phyloP scores from a whole-genome alignment of 768 basidiomycete genomes.

The Hericium coralloides region DNA sequence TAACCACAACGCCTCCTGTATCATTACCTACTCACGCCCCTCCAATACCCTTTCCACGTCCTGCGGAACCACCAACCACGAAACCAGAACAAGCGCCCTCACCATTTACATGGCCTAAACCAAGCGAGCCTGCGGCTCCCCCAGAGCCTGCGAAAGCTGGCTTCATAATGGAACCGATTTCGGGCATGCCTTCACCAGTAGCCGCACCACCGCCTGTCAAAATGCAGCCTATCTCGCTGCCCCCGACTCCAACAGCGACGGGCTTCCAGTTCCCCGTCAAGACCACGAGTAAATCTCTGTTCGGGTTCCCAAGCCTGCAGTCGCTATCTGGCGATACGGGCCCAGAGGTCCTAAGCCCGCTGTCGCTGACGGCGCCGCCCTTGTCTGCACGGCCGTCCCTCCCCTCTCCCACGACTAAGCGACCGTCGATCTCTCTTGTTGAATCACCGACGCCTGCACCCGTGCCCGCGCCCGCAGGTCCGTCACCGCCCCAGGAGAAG shows the following conservation, averaged over 20 bases:
- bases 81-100: no score
- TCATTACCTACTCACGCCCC: constrained; percentile 1
- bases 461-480: not conserved
- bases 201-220: constrained; percentile 17
- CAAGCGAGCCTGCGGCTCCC: not conserved
- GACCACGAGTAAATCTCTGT: constrained; percentile 15
- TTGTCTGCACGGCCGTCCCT: constrained; percentile 6
- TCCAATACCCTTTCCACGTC: not conserved
- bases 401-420: constrained; percentile 4
- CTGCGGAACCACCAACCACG: not conserved
- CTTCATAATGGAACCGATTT: not conserved
- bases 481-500: not conserved
- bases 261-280: constrained; percentile 17
- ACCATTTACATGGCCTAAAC: not conserved
- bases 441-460: constrained; percentile 1
- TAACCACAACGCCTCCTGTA: constrained; percentile 4
- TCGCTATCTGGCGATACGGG: constrained; percentile 1
- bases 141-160: not conserved
- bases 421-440: not conserved
- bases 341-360: constrained; percentile 20
- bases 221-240: constrained; percentile 19
- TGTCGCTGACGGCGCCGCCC: constrained; percentile 12
- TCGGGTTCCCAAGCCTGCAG: constrained; percentile 18
- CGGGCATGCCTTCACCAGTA: not conserved
- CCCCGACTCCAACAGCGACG: constrained; percentile 23